phyloP scores from a whole-genome alignment of 345 rosid genomes.

The Combretum micranthum region DNA sequence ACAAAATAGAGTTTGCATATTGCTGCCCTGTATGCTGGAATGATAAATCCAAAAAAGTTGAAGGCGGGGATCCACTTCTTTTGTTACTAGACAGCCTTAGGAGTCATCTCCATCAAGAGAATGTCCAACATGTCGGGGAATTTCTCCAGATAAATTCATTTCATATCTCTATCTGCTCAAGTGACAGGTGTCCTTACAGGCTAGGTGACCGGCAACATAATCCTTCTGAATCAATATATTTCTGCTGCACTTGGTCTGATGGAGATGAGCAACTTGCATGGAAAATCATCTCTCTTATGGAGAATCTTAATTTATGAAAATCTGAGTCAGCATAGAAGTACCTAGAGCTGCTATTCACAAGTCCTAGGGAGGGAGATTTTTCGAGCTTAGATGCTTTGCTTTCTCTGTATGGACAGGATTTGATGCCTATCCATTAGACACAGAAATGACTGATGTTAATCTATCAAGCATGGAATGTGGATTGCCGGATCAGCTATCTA shows the following conservation, averaged over 20 bases:
- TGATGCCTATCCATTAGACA: constrained; percentile 62
- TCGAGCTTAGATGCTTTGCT: constrained; percentile 11
- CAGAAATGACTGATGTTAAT: constrained; percentile 53
- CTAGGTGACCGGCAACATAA: constrained; percentile 7
- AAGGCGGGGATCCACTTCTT: constrained; percentile 19
- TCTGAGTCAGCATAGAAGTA: constrained; percentile 6
- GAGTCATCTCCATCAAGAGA: constrained; percentile 18
- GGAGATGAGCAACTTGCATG: constrained; percentile 66
- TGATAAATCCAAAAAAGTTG: constrained; percentile 1
- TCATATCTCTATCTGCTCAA: constrained; percentile 32
- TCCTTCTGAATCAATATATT: constrained; percentile 21
- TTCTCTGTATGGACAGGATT: constrained; percentile 31
- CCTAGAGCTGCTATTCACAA: constrained; percentile 28
- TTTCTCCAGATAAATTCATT: constrained; percentile 55
- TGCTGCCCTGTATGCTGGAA: constrained; percentile 41
- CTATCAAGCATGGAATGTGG: constrained; percentile 81
- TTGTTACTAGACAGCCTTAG: constrained; percentile 30
- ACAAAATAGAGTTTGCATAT: constrained; percentile 39
- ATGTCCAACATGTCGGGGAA: constrained; percentile 34
- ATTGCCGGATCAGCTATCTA: constrained; percentile 77
- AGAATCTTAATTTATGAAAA: constrained; percentile 8
- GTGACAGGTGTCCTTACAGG: constrained; percentile 53
- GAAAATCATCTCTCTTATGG: constrained; percentile 47
- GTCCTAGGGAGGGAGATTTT: neutral
- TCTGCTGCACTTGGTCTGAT: constrained; percentile 72